Evolutionary conservation across 768 basidiomycete genomes (phyloP).

Genomic region (Suillus placidus): DNA sequence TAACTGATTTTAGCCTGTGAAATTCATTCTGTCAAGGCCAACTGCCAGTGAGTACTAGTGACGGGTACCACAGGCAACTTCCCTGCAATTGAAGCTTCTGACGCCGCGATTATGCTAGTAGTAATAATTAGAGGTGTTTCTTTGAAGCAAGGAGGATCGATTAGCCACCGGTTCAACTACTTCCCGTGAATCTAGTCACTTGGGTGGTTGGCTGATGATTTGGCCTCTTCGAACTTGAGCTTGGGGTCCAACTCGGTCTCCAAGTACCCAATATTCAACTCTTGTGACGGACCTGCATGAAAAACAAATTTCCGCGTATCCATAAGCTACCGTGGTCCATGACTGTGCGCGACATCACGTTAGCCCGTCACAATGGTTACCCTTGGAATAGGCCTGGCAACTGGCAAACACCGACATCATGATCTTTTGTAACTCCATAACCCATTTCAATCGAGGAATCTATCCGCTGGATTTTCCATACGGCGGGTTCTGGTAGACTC

Average conservation of each 20-base stretch:
- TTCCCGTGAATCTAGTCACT: background rate
- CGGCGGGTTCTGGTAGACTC: conserved; percentile 71
- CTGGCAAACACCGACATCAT: conserved; percentile 86
- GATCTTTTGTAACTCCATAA: conserved; percentile 35
- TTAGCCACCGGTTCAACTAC: no score
- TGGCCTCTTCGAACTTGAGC: background rate
- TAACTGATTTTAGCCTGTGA: background rate
- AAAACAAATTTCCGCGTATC: conserved; percentile 36
- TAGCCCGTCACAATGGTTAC: conserved; percentile 68
- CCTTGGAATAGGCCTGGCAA: conserved; percentile 78
- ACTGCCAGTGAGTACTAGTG: background rate
- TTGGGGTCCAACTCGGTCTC: background rate
- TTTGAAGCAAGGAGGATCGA: no score
- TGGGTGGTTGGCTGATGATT: background rate
- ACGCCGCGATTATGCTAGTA: background rate
- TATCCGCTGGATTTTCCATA: background rate
- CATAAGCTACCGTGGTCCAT: conserved; percentile 10
- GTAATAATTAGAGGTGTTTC: no score
- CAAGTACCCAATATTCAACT: conserved; percentile 11
- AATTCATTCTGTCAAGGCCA: background rate
- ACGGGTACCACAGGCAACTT: background rate
- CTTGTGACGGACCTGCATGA: conserved; percentile 25
- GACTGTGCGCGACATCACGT: conserved; percentile 32
- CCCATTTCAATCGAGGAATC: conserved; percentile 1
- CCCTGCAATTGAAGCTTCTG: background rate